Evolutionary conservation across 192 early-diverging fungal species (phyloP).

Genomic region (Glomus cerebriforme): DNA sequence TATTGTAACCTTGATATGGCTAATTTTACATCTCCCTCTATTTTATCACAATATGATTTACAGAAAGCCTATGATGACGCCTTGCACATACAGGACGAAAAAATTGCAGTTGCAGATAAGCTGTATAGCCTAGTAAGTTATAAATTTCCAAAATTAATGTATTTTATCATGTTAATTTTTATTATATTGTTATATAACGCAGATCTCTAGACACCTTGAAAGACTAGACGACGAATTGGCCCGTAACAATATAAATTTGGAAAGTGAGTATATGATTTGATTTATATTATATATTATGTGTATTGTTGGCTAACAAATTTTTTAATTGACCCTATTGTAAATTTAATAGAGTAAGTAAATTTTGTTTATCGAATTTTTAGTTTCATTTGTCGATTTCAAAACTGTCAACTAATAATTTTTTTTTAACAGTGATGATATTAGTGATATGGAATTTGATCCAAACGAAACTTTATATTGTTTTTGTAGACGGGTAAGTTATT

Average conservation of each 20-base stretch:
- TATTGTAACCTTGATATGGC: neutral
- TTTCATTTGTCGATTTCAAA: neutral
- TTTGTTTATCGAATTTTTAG: neutral
- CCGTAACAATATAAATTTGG: slow-evolving; percentile 18
- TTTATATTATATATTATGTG: neutral
- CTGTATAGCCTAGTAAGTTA: slow-evolving; percentile 13
- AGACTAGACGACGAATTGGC: slow-evolving; percentile 13
- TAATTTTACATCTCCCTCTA: neutral
- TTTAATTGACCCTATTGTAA: neutral
- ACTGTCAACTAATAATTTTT: neutral
- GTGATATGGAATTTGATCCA: neutral
- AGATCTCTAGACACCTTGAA: slow-evolving; percentile 5
- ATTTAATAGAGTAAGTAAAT: neutral
- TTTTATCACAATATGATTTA: neutral
- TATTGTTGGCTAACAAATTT: no score
- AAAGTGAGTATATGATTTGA: neutral
- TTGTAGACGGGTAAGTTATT: neutral
- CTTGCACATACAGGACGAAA: slow-evolving; percentile 16
- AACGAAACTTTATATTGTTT: slow-evolving; percentile 18
- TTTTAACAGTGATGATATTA: neutral
- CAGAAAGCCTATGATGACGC: slow-evolving; percentile 10
- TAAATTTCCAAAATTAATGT: neutral
- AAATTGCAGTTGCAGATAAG: slow-evolving; percentile 13
- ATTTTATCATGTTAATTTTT: neutral
- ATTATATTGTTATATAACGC: neutral